These are phyloP conservation scores for Malbranchea zuffiana DNA, from an alignment of 2,329 filamentous ascomycete genomes.

Conservation along the genomic window DNA sequence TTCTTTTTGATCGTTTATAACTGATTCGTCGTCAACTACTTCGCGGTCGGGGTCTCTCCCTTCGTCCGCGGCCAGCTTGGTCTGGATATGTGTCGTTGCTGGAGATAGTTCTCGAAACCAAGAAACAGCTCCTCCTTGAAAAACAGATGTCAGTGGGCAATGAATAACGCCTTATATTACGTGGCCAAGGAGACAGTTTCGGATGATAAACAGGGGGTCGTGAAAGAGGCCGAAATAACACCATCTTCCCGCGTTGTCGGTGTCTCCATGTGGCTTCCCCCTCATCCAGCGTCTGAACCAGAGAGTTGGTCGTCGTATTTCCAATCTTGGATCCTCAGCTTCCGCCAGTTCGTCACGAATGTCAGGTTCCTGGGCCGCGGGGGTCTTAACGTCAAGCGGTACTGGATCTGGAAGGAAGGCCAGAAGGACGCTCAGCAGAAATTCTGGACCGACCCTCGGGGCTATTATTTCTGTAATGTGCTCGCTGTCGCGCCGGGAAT, in stretches of 20 bases:
- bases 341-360: constrained; percentile 57
- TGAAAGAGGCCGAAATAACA: constrained; percentile 1
- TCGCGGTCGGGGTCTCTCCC: constrained; percentile 10
- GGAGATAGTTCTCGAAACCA: constrained; percentile 44
- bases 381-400: constrained; percentile 54
- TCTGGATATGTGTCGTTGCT: constrained; percentile 3
- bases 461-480: constrained; percentile 69
- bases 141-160: constrained; percentile 59
- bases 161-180: constrained; percentile 57
- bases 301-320: constrained; percentile 52
- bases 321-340: constrained; percentile 55
- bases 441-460: constrained; percentile 54
- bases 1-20: too few relatives aligned
- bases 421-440: constrained; percentile 51
- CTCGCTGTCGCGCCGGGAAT: constrained; percentile 55
- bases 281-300: constrained; percentile 38
- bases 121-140: constrained; percentile 54
- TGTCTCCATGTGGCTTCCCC: constrained; percentile 61
- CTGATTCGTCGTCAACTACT: too few relatives aligned
- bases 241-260: constrained; percentile 47
- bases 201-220: constrained; percentile 18
- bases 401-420: constrained; percentile 60
- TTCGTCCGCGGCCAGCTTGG: constrained; percentile 10
- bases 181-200: constrained; percentile 51
- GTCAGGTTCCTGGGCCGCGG: constrained; percentile 53